Evolutionary conservation across 2,329 filamentous ascomycete genomes (phyloP).

Genomic region (Colletotrichum salicis): DNA sequence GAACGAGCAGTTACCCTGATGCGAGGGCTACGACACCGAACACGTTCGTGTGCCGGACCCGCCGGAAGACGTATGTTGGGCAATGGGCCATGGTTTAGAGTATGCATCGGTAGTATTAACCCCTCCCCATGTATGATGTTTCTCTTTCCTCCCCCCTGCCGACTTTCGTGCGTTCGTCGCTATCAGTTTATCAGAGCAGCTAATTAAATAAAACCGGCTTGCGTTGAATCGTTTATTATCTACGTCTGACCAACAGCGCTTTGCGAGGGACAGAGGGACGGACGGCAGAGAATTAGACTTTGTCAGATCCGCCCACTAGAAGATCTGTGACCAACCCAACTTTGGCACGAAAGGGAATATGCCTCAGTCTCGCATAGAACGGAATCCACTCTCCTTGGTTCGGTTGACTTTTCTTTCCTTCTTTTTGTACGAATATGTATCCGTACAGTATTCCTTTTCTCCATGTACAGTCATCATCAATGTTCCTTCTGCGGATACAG

Average conservation of each 20-base stretch:
- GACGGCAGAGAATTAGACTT: background rate
- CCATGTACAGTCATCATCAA: background rate
- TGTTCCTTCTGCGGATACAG: background rate
- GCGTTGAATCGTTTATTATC: background rate
- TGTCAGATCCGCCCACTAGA: background rate
- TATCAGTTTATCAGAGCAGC: background rate
- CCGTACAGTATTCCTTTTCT: background rate
- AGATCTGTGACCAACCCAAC: background rate
- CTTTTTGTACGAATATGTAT: background rate
- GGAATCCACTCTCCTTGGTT: background rate
- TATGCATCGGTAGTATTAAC: background rate
- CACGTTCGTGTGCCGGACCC: slow-evolving; percentile 19
- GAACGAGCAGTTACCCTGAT: slow-evolving; percentile 3
- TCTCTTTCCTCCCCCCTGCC: background rate
- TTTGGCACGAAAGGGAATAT: background rate
- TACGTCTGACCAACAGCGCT: background rate
- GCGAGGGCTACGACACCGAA: slow-evolving; percentile 1
- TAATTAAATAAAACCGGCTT: slow-evolving; percentile 1
- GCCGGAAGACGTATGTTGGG: slow-evolving; percentile 16
- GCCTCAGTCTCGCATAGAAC: background rate
- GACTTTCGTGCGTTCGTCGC: background rate
- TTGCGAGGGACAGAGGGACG: background rate
- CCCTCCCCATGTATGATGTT: background rate
- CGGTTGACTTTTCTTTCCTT: background rate
- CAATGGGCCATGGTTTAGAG: background rate